phyloP scores from a whole-genome alignment of 2,329 filamentous ascomycete genomes.

The Paecilomyces sp. region DNA sequence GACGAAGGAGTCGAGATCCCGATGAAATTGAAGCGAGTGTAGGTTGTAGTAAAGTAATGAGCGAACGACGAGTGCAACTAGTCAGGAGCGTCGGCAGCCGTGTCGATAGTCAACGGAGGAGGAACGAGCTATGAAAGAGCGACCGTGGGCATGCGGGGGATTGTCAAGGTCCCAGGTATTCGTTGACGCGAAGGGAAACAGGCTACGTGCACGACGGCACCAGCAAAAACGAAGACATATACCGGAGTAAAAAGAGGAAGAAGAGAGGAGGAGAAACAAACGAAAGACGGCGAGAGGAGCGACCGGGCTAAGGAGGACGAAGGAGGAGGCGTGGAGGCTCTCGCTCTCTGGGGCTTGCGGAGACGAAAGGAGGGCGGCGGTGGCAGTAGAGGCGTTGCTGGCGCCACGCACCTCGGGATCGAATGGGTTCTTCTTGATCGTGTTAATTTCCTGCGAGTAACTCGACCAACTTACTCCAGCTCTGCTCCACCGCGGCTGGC shows the following conservation, averaged over 20 bases:
- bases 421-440: neutral
- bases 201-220: slow-evolving; percentile 24
- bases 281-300: slow-evolving; percentile 1
- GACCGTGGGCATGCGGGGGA: slow-evolving; percentile 6
- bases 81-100: slow-evolving; percentile 1
- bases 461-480: neutral
- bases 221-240: slow-evolving; percentile 14
- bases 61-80: slow-evolving; percentile 15
- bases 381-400: neutral
- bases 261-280: slow-evolving; percentile 1
- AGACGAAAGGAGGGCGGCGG: neutral
- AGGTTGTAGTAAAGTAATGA: slow-evolving; percentile 16
- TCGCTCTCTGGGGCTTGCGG: neutral
- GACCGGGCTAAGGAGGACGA: neutral
- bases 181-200: slow-evolving; percentile 17
- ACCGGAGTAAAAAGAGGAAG: neutral
- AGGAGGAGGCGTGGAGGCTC: slow-evolving; percentile 6
- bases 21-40: slow-evolving; percentile 17
- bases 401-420: neutral
- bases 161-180: slow-evolving; percentile 15
- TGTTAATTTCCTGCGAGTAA: neutral
- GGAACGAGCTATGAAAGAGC: neutral
- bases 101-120: neutral
- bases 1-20: neutral
- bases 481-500: neutral